Base-by-base conservation (phyloP, 768 basidiomycete genomes). In the Auricularia auricula-judae region DNA sequence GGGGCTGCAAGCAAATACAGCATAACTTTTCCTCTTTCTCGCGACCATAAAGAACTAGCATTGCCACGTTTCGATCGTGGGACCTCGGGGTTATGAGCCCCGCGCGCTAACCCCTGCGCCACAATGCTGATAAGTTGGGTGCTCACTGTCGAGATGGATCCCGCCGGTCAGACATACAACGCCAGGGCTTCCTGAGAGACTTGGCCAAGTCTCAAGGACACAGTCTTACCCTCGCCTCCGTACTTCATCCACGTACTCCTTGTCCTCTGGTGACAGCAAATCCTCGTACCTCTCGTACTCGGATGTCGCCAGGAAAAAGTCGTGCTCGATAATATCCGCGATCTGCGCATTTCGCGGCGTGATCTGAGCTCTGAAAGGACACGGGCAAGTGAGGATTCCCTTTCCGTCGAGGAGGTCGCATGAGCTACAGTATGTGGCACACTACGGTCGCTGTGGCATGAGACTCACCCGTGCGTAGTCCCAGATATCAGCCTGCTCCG, bases 11-110 rank as follows among this genome's bases (percentile, higher is more conserved):
- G 29, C 29, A 29, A 29, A 29, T 29, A 29, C 29, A 29, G 29
- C 29, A 29, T 29, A 29, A 29, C 29, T 29, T 29, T 1, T 29
- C 29, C 29, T 29, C 29, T 29, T 29, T 29, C 29, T 29, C 29
- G 2, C 29, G 29, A 29, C 29, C 29, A 29, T 29, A 29, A 29
- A 29, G 29, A 44, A 44, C 14, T 59, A 59, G 56, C 56, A 59
- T 59, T 59, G 56, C 56, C 56, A 59, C 56, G 61, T 62, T 62
- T 62, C 61, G 61, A 62, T 62, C 61, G 36, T 62, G 36, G 36
- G 61, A 62, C 61, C 61, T 62, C 61, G 61, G 61, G 61, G 61
- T 62, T 62, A 62, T 62, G 61, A 62, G 61, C 61, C 61, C 61
- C 61, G 61, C 61, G 61, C 61, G 61, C 61, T 62, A 59, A 59